Percentiles rank a stretch among this genome's conserved stretches.
phyloP scores from a whole-genome alignment of 116 monocot species.

The Iris pallida region DNA sequence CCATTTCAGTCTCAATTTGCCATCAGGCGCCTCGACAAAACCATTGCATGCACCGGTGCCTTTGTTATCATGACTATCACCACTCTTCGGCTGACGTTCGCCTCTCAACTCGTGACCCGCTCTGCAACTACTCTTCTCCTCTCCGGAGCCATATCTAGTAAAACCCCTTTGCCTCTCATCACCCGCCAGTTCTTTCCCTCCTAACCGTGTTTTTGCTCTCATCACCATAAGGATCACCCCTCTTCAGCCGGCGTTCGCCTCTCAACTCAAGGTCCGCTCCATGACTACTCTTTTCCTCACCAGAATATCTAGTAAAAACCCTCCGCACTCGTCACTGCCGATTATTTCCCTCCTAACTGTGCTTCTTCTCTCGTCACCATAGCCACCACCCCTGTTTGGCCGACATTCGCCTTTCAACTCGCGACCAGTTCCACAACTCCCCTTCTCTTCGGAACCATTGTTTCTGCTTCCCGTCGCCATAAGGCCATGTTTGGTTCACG shows the following conservation, averaged over 20 bases:
- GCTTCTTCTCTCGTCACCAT: no score
- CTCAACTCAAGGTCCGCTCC: neutral
- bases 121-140: neutral
- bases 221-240: neutral
- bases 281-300: neutral
- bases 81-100: no score
- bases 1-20: slow-evolving; percentile 17
- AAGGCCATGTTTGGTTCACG: no score
- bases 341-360: neutral
- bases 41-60: slow-evolving; percentile 3
- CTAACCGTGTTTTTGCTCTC: neutral
- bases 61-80: no score
- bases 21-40: slow-evolving; percentile 16
- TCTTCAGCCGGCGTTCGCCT: neutral
- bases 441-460: slow-evolving; percentile 1
- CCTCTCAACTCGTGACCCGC: neutral
- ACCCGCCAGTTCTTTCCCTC: slow-evolving; percentile 7
- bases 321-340: neutral
- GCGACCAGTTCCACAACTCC: neutral
- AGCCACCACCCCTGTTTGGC: no score
- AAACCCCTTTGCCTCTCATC: neutral
- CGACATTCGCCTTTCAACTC: neutral
- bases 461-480: neutral
- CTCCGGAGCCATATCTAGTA: neutral
- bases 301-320: neutral